These are phyloP conservation scores for Coemansia sp. DNA, from an alignment of 192 early-diverging fungal species.

Conservation along the genomic window DNA sequence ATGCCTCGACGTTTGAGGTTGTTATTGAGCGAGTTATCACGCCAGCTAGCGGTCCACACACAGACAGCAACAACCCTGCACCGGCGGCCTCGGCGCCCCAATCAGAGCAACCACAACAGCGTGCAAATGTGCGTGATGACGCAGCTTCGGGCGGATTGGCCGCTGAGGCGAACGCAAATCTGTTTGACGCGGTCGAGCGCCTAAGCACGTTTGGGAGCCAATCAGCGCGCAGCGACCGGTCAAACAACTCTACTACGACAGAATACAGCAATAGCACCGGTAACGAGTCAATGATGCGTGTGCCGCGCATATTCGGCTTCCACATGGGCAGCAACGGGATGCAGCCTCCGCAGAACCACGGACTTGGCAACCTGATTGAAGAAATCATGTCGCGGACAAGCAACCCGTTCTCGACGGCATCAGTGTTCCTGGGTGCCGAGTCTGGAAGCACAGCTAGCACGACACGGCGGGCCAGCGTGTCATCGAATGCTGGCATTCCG, in stretches of 20 bases:
- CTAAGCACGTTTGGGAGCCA: constrained; percentile 19
- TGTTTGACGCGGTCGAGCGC: constrained; percentile 18
- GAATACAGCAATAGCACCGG: constrained; percentile 32
- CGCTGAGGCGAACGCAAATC: constrained; percentile 1
- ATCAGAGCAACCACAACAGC: constrained; percentile 6
- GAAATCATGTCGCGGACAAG: constrained; percentile 11
- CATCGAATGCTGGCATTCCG: constrained; percentile 12
- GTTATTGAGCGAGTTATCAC: constrained; percentile 3
- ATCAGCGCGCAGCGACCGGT: constrained; percentile 35
- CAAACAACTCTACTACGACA: constrained; percentile 36
- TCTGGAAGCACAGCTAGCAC: constrained; percentile 30
- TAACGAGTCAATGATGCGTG: background rate
- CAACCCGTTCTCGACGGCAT: constrained; percentile 31
- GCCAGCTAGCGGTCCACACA: background rate
- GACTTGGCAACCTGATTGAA: background rate
- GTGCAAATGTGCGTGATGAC: background rate
- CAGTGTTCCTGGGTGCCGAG: constrained; percentile 29
- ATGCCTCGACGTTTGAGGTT: background rate
- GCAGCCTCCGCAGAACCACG: constrained; percentile 5
- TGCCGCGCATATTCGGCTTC: constrained; percentile 4
- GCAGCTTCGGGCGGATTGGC: background rate
- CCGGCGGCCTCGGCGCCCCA: background rate
- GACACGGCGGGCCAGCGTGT: constrained; percentile 17
- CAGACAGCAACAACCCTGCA: background rate
- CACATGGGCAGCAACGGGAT: background rate